A percentile compares a stretch with the other conserved stretches of the same genome.
These are phyloP conservation scores for Epichloe sp. DNA, from an alignment of 2,329 filamentous ascomycete species.

Conservation along the genomic window DNA sequence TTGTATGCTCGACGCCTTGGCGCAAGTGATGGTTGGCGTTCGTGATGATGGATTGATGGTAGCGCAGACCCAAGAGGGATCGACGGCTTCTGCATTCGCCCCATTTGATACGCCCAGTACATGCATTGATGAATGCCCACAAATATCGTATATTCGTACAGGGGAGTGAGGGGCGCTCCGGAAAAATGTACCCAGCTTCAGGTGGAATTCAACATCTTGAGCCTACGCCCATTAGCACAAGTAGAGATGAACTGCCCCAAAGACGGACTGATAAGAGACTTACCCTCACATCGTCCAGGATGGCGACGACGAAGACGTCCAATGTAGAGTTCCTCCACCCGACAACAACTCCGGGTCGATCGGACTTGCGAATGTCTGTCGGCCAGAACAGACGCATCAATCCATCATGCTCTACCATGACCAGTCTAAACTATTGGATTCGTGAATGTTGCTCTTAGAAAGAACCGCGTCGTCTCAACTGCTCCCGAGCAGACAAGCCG, in stretches of 20 bases:
- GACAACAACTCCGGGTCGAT: slow-evolving; percentile 71
- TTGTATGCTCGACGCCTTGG: slow-evolving; percentile 62
- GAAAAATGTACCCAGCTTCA: slow-evolving; percentile 72
- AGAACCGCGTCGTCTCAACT: slow-evolving; percentile 84
- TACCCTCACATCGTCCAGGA: slow-evolving; percentile 85
- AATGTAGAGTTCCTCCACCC: slow-evolving; percentile 90
- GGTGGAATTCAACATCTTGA: slow-evolving; percentile 73
- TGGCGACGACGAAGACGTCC: slow-evolving; percentile 80
- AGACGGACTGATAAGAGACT: slow-evolving; percentile 16
- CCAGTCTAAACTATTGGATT: slow-evolving; percentile 18
- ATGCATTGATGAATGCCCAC: slow-evolving; percentile 69
- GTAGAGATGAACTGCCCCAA: neutral
- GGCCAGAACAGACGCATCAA: slow-evolving; percentile 99
- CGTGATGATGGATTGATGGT: slow-evolving; percentile 35
- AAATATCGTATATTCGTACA: slow-evolving; percentile 68
- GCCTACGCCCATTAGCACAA: slow-evolving; percentile 31
- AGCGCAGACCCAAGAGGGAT: slow-evolving; percentile 57
- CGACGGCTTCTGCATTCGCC: slow-evolving; percentile 32
- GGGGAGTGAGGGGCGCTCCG: slow-evolving; percentile 71
- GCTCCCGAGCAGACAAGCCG: slow-evolving; percentile 88
- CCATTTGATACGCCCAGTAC: slow-evolving; percentile 76
- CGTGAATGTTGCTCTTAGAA: slow-evolving; percentile 45
- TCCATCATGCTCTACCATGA: slow-evolving; percentile 66
- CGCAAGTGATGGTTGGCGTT: slow-evolving; percentile 62
- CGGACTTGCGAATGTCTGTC: slow-evolving; percentile 62